Evolutionary conservation across 495 filamentous ascomycete species (phyloP), one percentile per base, ranked within the genome.

Genomic region (Trichocladium uniseriatum): DNA sequence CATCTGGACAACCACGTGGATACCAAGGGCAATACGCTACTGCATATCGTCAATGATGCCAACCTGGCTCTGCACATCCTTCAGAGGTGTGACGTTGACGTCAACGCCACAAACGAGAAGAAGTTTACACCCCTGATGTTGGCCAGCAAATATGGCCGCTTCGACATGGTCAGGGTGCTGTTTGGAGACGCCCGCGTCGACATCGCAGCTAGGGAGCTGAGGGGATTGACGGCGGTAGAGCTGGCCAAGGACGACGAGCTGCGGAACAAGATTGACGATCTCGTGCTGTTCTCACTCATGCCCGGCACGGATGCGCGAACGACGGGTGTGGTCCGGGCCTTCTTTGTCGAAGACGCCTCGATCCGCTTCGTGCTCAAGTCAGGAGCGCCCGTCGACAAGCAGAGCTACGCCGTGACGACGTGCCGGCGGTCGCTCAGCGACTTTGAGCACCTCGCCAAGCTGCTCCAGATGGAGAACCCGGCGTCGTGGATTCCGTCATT

Each of bases 191-290:
- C 86, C 14, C 73, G 94, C 48, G 89, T 96, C 5, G 94, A 99
- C 63, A 68, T 88, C 1, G 78, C 81, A 29, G 80, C 89, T 21
- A 89, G 85, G 61, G 94, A 99, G 55, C 63, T 86, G 11, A 80
- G 94, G 44, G 94, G 94, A 2, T 72, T 99, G 58, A 96, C 91
- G 21, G 94, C 94, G 2, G 89, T 97, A 14, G 94, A 99, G 63
- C 72, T 99, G 38, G 94, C 94, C 11, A 99, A 99, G 61, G 94
- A 99, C 61, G 94, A 99, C 58, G 94, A 99, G 57, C 85, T 99
- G 18, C 79, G 94, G 14, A 97, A 97, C 64, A 80, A 83, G 44
- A 95, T 99, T 35, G 94, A 99, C 59, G 92, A 99, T 59, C 71
- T 99, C 48, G 81, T 89, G 4, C 66, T 99, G 14, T 83, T 97